A percentile compares a stretch with the other conserved stretches of the same genome.
phyloP scores from a whole-genome alignment of 1,284 basidiomycete species.

The Inonotus obliquus region DNA sequence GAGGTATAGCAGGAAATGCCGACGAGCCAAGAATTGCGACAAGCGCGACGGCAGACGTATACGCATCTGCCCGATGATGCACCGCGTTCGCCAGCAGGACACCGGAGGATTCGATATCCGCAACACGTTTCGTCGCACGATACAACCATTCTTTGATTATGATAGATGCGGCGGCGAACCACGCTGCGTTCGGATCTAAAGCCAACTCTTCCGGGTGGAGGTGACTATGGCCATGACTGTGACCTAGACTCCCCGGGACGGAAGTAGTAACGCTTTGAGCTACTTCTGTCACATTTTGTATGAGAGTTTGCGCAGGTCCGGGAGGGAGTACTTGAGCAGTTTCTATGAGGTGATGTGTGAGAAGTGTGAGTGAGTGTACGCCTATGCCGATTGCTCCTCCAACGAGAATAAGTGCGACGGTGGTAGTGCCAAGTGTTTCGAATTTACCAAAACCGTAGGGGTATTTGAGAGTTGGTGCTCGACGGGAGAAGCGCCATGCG shows the following conservation, averaged over 20 bases:
- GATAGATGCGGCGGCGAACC: slow-evolving; percentile 86
- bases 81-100: slow-evolving; percentile 91
- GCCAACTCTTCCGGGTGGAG: slow-evolving; percentile 25
- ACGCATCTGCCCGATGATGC: slow-evolving; percentile 93
- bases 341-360: slow-evolving; percentile 63
- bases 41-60: slow-evolving; percentile 84
- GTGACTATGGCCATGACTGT: slow-evolving; percentile 54
- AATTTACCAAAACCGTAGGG: slow-evolving; percentile 93
- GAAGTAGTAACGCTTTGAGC: slow-evolving; percentile 47
- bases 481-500: slow-evolving; percentile 86
- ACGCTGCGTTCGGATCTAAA: slow-evolving; percentile 95
- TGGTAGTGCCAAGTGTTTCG: slow-evolving; percentile 87
- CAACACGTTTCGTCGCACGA: slow-evolving; percentile 81
- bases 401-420: slow-evolving; percentile 77
- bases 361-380: slow-evolving; percentile 84
- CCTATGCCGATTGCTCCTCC: slow-evolving; percentile 91
- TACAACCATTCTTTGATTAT: slow-evolving; percentile 92
- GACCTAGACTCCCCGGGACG: slow-evolving; percentile 31
- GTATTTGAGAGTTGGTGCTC: slow-evolving; percentile 71
- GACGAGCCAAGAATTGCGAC: slow-evolving; percentile 87
- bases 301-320: slow-evolving; percentile 55
- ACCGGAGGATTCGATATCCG: slow-evolving; percentile 84
- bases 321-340: slow-evolving; percentile 51
- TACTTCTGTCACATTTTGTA: slow-evolving; percentile 51
- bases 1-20: slow-evolving; percentile 78